Evolutionary conservation across 192 early-diverging fungal species (phyloP), one percentile per base, ranked within the genome.

Genomic region (Phlyctochytrium bullatum): DNA sequence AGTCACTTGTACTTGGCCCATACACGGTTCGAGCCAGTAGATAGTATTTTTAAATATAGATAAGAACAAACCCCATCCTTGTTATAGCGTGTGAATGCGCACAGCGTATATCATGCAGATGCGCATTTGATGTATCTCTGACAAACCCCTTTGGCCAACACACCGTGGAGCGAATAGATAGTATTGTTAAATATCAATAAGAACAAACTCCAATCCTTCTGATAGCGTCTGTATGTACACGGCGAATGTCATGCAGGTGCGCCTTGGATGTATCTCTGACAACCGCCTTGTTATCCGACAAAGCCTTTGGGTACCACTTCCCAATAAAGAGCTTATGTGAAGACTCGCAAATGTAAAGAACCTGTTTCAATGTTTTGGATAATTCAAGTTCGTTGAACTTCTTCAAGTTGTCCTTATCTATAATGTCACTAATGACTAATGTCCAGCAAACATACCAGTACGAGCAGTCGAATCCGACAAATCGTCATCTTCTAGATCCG

Each of bases 321-420:
- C 76, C 82, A 62, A 83, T 80, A 59, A 77, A 76, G 30, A 83
- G 69, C 68, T 83, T 83, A 65, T 83, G 82, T 24, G 72, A 64
- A n/a, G 74, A 58, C 52, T 83, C 82, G 0, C 73, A 67, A 30
- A 78, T 70, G 61, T 68, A 76, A 30, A 78, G 33, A 12, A 59
- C 66, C 65, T 80, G 69, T 24, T 70, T 69, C 34, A 67, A 54
- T 0, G 60, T 12, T 58, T 67, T 71, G 20, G 73, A 66, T 25
- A 77, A 65, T 6, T 59, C 64, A 0, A 23, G 36, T 51, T 67
- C 64, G 6, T 58, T 30, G 29, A 58, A 58, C 10, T n/a, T n/a
- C n/a, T n/a, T n/a, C n/a, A n/a, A n/a, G n/a, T n/a, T n/a, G n/a
- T n/a, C n/a, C n/a, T n/a, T n/a, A n/a, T n/a, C n/a, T n/a, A n/a